A percentile compares a stretch with the other conserved stretches of the same genome.
These are phyloP conservation scores for Coemansia sp. DNA, from an alignment of 192 early-diverging fungal genomes.

Conservation along the genomic window DNA sequence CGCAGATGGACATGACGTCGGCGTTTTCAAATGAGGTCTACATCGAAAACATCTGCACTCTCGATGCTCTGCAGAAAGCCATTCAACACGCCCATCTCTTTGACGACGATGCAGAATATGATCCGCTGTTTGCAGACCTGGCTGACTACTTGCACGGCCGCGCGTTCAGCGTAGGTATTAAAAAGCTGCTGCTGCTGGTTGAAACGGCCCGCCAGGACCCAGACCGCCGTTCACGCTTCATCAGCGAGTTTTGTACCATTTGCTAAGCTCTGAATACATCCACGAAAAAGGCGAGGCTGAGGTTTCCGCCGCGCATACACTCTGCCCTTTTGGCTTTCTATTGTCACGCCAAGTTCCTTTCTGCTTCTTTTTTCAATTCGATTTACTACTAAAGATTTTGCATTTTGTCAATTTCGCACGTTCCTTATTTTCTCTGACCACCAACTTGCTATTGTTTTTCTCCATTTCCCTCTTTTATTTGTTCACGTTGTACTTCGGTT, in stretches of 20 bases:
- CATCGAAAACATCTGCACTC: conserved; percentile 69
- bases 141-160: conserved; percentile 54
- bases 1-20: conserved; percentile 83
- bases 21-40: conserved; percentile 84
- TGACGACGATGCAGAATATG: conserved; percentile 59
- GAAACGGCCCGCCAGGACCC: conserved; percentile 90
- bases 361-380: too few species aligned
- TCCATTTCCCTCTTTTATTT: neutral
- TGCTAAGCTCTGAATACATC: conserved; percentile 15
- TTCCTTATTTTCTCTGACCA: too few species aligned
- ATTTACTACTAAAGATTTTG: too few species aligned
- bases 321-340: too few species aligned
- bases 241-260: conserved; percentile 23
- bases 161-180: conserved; percentile 77
- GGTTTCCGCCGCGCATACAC: too few species aligned
- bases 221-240: conserved; percentile 31
- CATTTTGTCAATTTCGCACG: too few species aligned
- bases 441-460: too few species aligned
- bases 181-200: conserved; percentile 85
- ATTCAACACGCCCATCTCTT: conserved; percentile 63
- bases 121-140: conserved; percentile 56
- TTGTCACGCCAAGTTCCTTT: too few species aligned
- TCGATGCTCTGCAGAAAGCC: conserved; percentile 71
- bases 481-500: neutral
- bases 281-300: too few species aligned